phyloP scores from a whole-genome alignment of 768 basidiomycete genomes.

The Pluteus cervinus region DNA sequence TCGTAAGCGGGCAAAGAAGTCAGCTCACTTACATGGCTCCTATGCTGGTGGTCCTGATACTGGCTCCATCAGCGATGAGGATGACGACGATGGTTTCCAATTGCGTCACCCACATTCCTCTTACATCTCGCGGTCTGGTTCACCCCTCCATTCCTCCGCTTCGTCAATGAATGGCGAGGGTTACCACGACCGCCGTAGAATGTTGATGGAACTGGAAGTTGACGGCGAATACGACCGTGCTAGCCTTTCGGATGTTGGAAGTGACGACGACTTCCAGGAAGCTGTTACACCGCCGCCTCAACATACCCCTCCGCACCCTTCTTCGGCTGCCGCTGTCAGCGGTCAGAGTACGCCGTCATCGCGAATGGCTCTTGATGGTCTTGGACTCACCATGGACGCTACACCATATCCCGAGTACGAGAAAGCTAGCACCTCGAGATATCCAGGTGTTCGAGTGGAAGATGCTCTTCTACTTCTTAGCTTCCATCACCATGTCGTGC shows the following conservation, averaged over 20 bases:
- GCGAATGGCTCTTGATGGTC: constrained; percentile 26
- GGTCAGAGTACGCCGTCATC: constrained; percentile 30
- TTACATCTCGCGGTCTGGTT: constrained; percentile 53
- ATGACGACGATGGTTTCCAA: constrained; percentile 41
- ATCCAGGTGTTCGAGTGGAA: constrained; percentile 58
- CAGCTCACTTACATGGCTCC: too few species aligned
- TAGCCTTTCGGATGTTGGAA: constrained; percentile 47
- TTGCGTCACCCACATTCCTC: constrained; percentile 25
- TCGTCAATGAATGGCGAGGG: constrained; percentile 38
- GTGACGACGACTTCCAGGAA: constrained; percentile 71
- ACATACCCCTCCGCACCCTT: constrained; percentile 29
- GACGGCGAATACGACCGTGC: constrained; percentile 40
- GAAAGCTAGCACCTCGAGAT: constrained; percentile 36
- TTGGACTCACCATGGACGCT: constrained; percentile 9
- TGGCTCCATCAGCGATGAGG: constrained; percentile 40
- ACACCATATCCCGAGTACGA: constrained; percentile 33
- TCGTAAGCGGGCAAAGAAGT: constrained; percentile 59
- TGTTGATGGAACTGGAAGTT: constrained; percentile 52
- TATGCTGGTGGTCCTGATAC: too few species aligned
- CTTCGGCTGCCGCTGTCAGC: constrained; percentile 12
- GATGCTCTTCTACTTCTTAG: constrained; percentile 70
- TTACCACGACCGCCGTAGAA: too few species aligned
- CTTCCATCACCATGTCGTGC: constrained; percentile 65
- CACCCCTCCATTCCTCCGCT: constrained; percentile 45
- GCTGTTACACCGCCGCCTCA: constrained; percentile 69